These are phyloP conservation scores for Candida qinlingensis DNA, from an alignment of 805 yeast genomes.

Conservation along the genomic window DNA sequence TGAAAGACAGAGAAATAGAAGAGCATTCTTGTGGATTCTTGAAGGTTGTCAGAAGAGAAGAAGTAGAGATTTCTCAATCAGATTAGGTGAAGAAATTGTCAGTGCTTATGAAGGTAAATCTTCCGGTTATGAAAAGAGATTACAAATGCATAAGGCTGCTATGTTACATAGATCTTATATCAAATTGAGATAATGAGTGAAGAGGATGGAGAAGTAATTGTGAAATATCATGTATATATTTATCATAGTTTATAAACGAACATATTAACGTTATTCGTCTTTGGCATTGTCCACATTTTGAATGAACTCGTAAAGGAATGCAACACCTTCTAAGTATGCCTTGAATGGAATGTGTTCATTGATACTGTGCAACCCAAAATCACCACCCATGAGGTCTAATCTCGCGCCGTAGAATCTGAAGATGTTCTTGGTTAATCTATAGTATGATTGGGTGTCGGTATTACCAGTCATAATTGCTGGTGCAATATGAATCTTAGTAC, in stretches of 20 bases:
- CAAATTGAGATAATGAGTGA: slow-evolving; percentile 30
- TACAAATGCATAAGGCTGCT: slow-evolving; percentile 79
- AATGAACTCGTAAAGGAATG: slow-evolving; percentile 48
- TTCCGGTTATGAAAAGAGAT: slow-evolving; percentile 78
- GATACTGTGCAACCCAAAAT: slow-evolving; percentile 45
- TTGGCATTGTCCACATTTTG: neutral
- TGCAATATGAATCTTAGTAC: slow-evolving; percentile 26
- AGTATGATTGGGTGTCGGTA: slow-evolving; percentile 56
- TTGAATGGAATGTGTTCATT: slow-evolving; percentile 52
- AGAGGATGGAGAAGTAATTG: no score
- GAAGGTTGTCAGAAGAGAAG: slow-evolving; percentile 79
- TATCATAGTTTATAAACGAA: neutral
- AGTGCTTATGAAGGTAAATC: slow-evolving; percentile 74
- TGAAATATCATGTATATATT: neutral
- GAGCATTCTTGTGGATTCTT: slow-evolving; percentile 86
- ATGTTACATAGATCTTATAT: slow-evolving; percentile 83
- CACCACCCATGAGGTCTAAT: slow-evolving; percentile 4
- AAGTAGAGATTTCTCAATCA: slow-evolving; percentile 75
- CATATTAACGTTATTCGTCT: neutral
- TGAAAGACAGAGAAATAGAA: slow-evolving; percentile 76
- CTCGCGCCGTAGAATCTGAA: slow-evolving; percentile 37
- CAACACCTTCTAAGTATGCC: slow-evolving; percentile 52
- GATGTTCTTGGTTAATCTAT: slow-evolving; percentile 47
- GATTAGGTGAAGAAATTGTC: slow-evolving; percentile 85
- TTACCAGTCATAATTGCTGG: slow-evolving; percentile 52